Conservation (phyloP, 1,284 basidiomycete species). For the Inonotus hispidus region DNA sequence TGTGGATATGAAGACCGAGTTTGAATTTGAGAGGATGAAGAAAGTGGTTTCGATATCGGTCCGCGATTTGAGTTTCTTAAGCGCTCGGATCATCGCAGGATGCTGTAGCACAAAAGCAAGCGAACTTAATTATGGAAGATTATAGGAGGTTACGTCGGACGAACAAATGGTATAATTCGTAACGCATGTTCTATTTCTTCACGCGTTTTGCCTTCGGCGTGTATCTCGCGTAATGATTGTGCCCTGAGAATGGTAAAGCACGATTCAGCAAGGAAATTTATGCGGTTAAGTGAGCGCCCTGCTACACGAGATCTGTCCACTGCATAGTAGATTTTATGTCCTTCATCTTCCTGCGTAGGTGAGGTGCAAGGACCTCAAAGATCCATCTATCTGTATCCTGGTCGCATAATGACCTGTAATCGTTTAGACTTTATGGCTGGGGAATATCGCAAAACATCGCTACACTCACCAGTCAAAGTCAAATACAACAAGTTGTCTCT, state of each 20-base stretch:
- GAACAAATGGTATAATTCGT: constrained; percentile 79
- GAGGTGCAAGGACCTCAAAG: constrained; percentile 86
- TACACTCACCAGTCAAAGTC: constrained; percentile 90
- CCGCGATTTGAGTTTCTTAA: constrained; percentile 66
- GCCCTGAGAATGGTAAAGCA: constrained; percentile 36
- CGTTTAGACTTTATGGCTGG: constrained; percentile 2
- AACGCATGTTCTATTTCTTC: constrained; percentile 78
- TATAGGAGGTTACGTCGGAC: constrained; percentile 31
- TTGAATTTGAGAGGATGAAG: constrained; percentile 92
- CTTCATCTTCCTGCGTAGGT: constrained; percentile 82
- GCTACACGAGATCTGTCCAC: constrained; percentile 95
- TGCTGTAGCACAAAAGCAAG: constrained; percentile 87
- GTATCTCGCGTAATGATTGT: constrained; percentile 67
- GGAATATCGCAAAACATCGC: background rate
- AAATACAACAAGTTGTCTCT: constrained; percentile 84
- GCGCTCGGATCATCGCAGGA: constrained; percentile 92
- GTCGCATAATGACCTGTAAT: constrained; percentile 77
- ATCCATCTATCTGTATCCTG: constrained; percentile 98
- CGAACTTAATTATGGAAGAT: background rate
- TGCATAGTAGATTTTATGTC: constrained; percentile 63
- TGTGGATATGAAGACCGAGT: constrained; percentile 87
- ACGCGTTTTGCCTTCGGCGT: constrained; percentile 60
- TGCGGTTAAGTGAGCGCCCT: constrained; percentile 7
- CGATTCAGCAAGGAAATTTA: background rate
- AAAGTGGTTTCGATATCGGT: constrained; percentile 68